Evolutionary conservation across 164 flowering plant species (phyloP), one percentile per base, ranked within the genome.

Genomic region (Magnolia officinalis): DNA sequence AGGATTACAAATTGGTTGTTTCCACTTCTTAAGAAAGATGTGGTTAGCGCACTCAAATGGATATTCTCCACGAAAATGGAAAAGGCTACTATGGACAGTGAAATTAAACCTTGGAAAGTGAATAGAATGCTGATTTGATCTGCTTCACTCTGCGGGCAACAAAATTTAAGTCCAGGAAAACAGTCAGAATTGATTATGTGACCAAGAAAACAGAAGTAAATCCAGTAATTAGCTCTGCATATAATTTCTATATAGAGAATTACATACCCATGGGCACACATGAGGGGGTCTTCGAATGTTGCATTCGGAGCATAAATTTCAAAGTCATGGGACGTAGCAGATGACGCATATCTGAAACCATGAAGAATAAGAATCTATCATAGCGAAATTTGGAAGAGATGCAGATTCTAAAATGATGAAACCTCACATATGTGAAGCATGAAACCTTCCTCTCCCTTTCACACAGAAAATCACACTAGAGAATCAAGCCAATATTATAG

Each of bases 91-190:
- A 51, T 20, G 45, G 63, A 29, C 16, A 14, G 63, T 51, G 49
- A 59, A 21, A 13, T 51, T 20, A 63, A 70, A 91, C 93, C 93
- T 92, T 92, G 59, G 87, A n/a, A 76, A 93, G 78, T 18, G 95
- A 88, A 80, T 91, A 91, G 81, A 93, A 91, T 65, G 98, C 90
- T 50, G 98, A 90, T 79, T 93, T 91, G 80, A 93, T 93, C 88
- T 93, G 91, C 78, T 87, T 86, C 86, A 90, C 87, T 75, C 97
- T 92, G 89, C 73, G 78, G 78, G 77, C 67, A 79, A 84, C 13
- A 79, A 37, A 23, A 23, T 55, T 9, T 55, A 67, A 31, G 50
- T 24, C 8, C 45, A 67, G 14, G 70, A 26, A 10, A 11, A 11
- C 18, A 67, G 59, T 67, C 37, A 29, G 45, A 24, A 29, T 58